phyloP scores from a whole-genome alignment of 257 asterid species.

The Knoxia roxburghii region DNA sequence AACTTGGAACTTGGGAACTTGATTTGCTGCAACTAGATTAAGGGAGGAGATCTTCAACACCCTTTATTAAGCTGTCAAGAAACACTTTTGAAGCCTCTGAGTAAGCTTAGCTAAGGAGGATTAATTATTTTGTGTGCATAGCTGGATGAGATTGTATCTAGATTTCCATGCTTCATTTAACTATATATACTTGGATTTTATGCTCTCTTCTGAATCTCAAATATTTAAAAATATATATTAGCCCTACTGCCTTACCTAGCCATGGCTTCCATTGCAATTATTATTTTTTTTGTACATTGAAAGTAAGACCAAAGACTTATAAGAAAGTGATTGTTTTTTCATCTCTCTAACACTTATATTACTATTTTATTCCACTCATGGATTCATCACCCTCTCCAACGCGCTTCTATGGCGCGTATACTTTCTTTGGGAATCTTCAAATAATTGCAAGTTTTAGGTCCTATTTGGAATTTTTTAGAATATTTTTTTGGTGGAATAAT shows the following conservation, averaged over 20 bases:
- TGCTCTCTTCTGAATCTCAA: constrained; percentile 8
- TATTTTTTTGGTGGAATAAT: no score
- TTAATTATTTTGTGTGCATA: constrained; percentile 64
- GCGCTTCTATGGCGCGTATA: constrained; percentile 32
- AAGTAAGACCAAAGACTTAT: constrained; percentile 19
- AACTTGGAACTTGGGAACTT: no score
- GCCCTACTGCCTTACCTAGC: no score
- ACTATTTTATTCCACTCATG: no score
- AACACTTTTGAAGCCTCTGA: not conserved
- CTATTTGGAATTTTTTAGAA: no score
- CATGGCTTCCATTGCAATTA: no score
- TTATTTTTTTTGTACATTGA: no score
- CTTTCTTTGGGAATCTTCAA: not conserved
- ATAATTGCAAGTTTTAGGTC: not conserved
- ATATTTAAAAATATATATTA: not conserved
- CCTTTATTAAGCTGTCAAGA: constrained; percentile 64
- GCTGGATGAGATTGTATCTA: constrained; percentile 81
- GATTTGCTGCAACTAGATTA: not conserved
- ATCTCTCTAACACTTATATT: no score
- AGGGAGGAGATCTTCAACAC: constrained; percentile 28
- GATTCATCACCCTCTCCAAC: no score
- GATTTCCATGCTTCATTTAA: constrained; percentile 56
- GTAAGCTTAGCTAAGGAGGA: constrained; percentile 25
- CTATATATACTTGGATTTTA: constrained; percentile 39
- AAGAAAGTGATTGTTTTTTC: constrained; percentile 48